Percentiles rank a stretch among this genome's conserved stretches.
Conservation (phyloP, 179 eudicot genomes). For the Silene coronaria region DNA sequence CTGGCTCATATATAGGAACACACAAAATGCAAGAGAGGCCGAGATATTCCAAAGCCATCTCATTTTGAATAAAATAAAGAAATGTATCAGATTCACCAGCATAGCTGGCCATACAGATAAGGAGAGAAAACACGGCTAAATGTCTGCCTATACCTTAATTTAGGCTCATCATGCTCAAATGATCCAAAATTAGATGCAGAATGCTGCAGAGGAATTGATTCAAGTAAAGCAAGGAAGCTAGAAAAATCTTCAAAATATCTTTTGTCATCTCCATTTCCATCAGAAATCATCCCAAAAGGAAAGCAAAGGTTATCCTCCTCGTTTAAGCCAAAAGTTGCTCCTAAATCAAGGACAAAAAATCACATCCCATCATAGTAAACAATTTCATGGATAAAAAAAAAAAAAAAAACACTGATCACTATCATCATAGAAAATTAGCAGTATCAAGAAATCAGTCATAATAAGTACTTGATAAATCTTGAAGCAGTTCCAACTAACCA, state of each 20-base stretch:
- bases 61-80: slow-evolving; percentile 1
- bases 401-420: background rate
- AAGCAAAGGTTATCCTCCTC: slow-evolving; percentile 55
- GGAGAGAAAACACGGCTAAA: slow-evolving; percentile 13
- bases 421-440: background rate
- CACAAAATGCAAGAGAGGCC: background rate
- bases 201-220: slow-evolving; percentile 69
- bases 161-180: slow-evolving; percentile 51
- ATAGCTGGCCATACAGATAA: slow-evolving; percentile 9
- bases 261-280: slow-evolving; percentile 51
- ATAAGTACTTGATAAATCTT: slow-evolving; percentile 7
- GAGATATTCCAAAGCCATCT: background rate
- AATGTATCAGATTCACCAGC: background rate
- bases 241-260: slow-evolving; percentile 71
- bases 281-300: slow-evolving; percentile 49
- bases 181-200: slow-evolving; percentile 46
- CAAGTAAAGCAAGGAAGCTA: slow-evolving; percentile 75
- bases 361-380: slow-evolving; percentile 1
- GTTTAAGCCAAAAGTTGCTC: slow-evolving; percentile 45
- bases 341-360: slow-evolving; percentile 30
- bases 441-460: background rate
- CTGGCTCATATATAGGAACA: background rate
- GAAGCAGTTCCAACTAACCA: slow-evolving; percentile 45
- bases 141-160: slow-evolving; percentile 46
- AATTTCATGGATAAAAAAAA: background rate